phyloP scores from a whole-genome alignment of 2,329 filamentous ascomycete species.

The Hymenoscyphus linearis region DNA sequence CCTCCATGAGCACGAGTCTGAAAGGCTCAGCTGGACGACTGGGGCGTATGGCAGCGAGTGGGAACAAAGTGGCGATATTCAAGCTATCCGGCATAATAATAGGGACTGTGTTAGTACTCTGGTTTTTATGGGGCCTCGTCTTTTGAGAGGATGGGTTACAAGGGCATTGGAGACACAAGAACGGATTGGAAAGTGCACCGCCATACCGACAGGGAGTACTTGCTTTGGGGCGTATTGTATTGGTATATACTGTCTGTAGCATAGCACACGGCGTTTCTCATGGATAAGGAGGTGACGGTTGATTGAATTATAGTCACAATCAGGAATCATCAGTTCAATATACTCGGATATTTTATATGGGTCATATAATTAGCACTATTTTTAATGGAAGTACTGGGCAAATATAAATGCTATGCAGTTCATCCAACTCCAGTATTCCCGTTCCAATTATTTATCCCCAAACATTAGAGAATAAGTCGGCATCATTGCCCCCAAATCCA shows the following conservation, averaged over 20 bases:
- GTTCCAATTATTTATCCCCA: constrained; percentile 61
- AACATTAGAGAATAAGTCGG: constrained; percentile 88
- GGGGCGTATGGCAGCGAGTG: constrained; percentile 83
- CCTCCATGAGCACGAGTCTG: constrained; percentile 73
- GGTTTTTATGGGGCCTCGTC: constrained; percentile 42
- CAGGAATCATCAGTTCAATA: neutral
- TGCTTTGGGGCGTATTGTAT: constrained; percentile 20
- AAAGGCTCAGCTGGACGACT: constrained; percentile 79
- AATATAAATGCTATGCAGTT: constrained; percentile 3
- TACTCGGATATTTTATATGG: neutral
- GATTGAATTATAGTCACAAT: neutral
- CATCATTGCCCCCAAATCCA: constrained; percentile 62
- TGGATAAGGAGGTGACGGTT: neutral
- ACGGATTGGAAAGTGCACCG: neutral
- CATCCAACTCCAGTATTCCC: neutral
- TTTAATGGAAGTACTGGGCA: neutral
- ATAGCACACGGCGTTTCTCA: constrained; percentile 29
- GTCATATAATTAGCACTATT: neutral
- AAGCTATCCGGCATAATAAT: constrained; percentile 84
- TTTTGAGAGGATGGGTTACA: constrained; percentile 13
- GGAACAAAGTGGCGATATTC: constrained; percentile 85
- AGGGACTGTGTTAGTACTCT: constrained; percentile 66
- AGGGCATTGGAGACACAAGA: neutral
- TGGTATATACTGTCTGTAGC: constrained; percentile 22
- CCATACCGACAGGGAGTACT: neutral